Evolutionary conservation across 2,329 filamentous ascomycete species (phyloP).

Genomic region (Cladophialophora psammophila): DNA sequence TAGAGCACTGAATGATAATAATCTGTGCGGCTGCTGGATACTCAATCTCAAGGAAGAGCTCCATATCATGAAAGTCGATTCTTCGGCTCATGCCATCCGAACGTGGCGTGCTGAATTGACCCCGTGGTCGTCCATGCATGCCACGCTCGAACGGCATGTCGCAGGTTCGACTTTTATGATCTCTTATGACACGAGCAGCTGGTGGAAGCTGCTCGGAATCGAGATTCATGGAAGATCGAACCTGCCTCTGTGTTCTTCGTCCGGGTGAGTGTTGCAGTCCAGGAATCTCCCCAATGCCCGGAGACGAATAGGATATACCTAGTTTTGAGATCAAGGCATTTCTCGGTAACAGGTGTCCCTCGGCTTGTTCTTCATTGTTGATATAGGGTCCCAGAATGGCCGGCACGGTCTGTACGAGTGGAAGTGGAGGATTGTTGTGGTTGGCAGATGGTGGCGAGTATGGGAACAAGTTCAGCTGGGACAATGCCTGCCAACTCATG

Average conservation of each 20-base stretch:
- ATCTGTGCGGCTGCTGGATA: constrained; percentile 4
- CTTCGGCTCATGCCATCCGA: background rate
- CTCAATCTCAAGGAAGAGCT: constrained; percentile 13
- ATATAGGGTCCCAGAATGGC: background rate
- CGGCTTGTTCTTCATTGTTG: background rate
- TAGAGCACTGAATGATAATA: constrained; percentile 11
- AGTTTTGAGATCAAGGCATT: background rate
- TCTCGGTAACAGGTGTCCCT: background rate
- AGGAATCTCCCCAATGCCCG: too few relatives aligned
- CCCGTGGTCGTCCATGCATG: background rate
- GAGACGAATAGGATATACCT: background rate
- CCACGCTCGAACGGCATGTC: background rate
- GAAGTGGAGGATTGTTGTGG: background rate
- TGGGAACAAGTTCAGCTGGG: background rate
- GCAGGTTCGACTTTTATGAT: too few relatives aligned
- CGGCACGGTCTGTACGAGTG: background rate
- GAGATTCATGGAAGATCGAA: too few relatives aligned
- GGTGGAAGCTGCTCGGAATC: too few relatives aligned
- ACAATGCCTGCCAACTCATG: constrained; percentile 7
- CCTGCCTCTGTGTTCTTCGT: too few relatives aligned
- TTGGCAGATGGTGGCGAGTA: background rate
- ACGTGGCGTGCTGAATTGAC: background rate
- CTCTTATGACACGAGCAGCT: too few relatives aligned
- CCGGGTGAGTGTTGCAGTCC: too few relatives aligned
- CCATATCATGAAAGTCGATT: constrained; percentile 18